Evolutionary conservation across 352 stramenopile species (phyloP).

Genomic region (Phytophthora melonis): DNA sequence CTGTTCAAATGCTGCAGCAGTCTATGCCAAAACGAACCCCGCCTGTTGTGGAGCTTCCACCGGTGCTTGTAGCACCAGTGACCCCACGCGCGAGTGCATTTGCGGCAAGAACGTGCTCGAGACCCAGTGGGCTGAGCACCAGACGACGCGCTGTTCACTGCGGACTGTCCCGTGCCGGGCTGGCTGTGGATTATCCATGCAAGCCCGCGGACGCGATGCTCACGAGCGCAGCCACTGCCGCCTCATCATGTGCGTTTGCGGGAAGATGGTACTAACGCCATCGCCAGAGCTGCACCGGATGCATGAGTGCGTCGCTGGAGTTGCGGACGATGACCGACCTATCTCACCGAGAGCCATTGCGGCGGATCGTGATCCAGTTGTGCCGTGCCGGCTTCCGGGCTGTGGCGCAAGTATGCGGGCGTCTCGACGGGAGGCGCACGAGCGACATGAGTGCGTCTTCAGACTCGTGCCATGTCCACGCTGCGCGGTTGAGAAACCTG

Average conservation of each 20-base stretch:
- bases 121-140: constrained; percentile 44
- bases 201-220: constrained; percentile 59
- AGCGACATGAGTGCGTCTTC: constrained; percentile 43
- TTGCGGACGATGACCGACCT: constrained; percentile 1
- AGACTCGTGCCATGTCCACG: constrained; percentile 59
- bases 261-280: constrained; percentile 70
- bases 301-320: constrained; percentile 55
- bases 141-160: constrained; percentile 44
- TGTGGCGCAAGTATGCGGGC: constrained; percentile 19
- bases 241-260: constrained; percentile 68
- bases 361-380: constrained; percentile 12
- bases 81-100: constrained; percentile 40
- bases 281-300: constrained; percentile 65
- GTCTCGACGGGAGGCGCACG: constrained; percentile 24
- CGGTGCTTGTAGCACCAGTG: not conserved
- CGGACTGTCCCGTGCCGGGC: constrained; percentile 59
- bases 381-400: constrained; percentile 21
- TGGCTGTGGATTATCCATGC: constrained; percentile 59
- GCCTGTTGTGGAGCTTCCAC: not conserved
- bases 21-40: not conserved
- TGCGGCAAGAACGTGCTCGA: constrained; percentile 50
- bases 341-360: constrained; percentile 12
- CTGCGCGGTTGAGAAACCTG: constrained; percentile 50
- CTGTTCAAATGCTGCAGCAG: constrained; percentile 26
- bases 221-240: constrained; percentile 79